Evolutionary conservation across 2,329 filamentous ascomycete species (phyloP).

Genomic region (Ascochyta rabiei): DNA sequence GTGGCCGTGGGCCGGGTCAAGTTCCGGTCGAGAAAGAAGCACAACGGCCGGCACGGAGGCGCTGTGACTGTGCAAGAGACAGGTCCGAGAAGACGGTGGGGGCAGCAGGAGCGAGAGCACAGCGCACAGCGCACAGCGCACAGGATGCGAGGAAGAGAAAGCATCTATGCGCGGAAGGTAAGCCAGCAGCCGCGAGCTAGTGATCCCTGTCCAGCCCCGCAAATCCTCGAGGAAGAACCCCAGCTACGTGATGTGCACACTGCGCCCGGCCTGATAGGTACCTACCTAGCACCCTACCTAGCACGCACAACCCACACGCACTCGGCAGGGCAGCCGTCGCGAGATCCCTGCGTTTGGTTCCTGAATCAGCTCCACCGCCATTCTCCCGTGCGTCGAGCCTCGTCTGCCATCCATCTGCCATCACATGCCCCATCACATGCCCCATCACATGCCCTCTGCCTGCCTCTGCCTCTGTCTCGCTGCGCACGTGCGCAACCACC

Average conservation of each 20-base stretch:
- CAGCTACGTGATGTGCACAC: constrained; percentile 11
- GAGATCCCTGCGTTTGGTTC: constrained; percentile 12
- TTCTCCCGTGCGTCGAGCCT: not conserved
- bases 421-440: constrained; percentile 13
- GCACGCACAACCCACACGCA: too few relatives aligned
- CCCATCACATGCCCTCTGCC: constrained; percentile 3
- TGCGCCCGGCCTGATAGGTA: not conserved
- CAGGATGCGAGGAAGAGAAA: constrained; percentile 12
- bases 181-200: constrained; percentile 17
- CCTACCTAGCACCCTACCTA: too few relatives aligned
- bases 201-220: constrained; percentile 16
- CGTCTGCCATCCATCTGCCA: constrained; percentile 3
- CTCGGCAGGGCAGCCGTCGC: not conserved
- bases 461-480: not conserved
- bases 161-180: constrained; percentile 12
- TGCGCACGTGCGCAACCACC: constrained; percentile 17
- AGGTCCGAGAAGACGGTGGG: constrained; percentile 25
- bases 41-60: not conserved
- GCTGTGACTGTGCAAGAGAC: not conserved
- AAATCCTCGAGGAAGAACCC: constrained; percentile 4
- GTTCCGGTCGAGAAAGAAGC: not conserved
- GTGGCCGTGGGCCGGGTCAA: not conserved
- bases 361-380: constrained; percentile 9
- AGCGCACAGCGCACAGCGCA: constrained; percentile 9
- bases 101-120: constrained; percentile 17